phyloP scores from a whole-genome alignment of 2,329 filamentous ascomycete genomes.

The Aspergillus chevalieri region DNA sequence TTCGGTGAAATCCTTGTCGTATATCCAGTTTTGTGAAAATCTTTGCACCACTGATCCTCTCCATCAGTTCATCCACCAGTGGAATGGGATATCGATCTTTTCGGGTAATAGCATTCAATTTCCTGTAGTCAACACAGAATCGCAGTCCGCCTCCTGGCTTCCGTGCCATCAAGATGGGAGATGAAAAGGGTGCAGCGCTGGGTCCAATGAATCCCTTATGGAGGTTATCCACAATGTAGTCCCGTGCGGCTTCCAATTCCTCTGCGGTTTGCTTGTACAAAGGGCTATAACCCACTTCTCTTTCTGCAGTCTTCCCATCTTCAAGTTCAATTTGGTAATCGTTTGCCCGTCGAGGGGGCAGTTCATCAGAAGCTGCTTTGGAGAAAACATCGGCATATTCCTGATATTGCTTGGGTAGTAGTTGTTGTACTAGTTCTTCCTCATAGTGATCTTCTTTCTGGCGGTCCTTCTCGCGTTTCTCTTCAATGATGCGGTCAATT shows the following conservation, averaged over 20 bases:
- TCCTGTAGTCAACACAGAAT: slow-evolving; percentile 25
- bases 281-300: neutral
- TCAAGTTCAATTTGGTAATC: neutral
- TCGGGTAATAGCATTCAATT: slow-evolving; percentile 24
- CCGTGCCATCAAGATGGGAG: neutral
- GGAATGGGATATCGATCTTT: slow-evolving; percentile 24
- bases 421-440: neutral
- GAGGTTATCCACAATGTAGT: neutral
- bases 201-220: neutral
- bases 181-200: neutral
- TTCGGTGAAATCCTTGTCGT: neutral
- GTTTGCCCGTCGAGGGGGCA: neutral
- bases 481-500: neutral
- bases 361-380: neutral
- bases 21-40: slow-evolving; percentile 20
- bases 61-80: slow-evolving; percentile 19
- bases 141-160: neutral
- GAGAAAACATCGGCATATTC: neutral
- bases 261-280: neutral
- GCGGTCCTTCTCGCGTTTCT: neutral
- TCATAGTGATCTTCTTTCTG: neutral
- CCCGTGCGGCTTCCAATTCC: neutral
- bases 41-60: slow-evolving; percentile 8
- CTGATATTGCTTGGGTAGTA: neutral
- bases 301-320: neutral